These are phyloP conservation scores for Gillenia trifoliata DNA, from an alignment of 306 rosid species.

Conservation along the genomic window DNA sequence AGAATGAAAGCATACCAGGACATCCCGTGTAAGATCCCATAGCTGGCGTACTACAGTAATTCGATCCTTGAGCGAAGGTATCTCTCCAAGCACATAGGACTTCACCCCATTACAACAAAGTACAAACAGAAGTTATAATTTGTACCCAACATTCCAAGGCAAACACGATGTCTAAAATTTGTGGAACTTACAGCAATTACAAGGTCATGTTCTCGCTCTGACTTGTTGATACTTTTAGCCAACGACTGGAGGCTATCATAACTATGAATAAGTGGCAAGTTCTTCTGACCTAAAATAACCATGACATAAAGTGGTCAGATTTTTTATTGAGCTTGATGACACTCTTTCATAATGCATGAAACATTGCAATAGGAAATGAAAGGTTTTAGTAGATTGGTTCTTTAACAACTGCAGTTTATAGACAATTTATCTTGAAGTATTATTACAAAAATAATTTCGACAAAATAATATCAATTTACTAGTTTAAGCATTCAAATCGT, in stretches of 20 bases:
- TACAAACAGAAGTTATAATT: conserved; percentile 1
- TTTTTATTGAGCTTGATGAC: neutral
- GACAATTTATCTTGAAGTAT: neutral
- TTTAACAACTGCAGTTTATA: neutral
- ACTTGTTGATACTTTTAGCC: conserved; percentile 52
- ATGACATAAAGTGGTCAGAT: conserved; percentile 12
- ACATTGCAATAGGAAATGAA: neutral
- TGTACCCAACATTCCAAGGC: conserved; percentile 8
- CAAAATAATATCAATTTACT: neutral
- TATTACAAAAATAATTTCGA: neutral
- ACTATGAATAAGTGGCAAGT: conserved; percentile 89
- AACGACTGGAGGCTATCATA: conserved; percentile 78
- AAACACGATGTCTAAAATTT: neutral
- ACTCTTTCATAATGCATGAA: neutral
- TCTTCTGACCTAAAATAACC: conserved; percentile 57
- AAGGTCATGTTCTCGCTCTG: conserved; percentile 84
- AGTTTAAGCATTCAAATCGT: neutral
- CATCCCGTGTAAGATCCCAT: conserved; percentile 83
- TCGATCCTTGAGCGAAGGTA: conserved; percentile 80
- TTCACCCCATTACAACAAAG: conserved; percentile 39
- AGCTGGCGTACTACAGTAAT: conserved; percentile 88
- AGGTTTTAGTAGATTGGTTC: neutral
- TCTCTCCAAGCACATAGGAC: conserved; percentile 98
- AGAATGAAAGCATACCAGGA: conserved; percentile 56
- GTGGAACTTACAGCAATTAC: conserved; percentile 84